phyloP scores from a whole-genome alignment of 768 basidiomycete species.

The Paxillus rubicundulus region DNA sequence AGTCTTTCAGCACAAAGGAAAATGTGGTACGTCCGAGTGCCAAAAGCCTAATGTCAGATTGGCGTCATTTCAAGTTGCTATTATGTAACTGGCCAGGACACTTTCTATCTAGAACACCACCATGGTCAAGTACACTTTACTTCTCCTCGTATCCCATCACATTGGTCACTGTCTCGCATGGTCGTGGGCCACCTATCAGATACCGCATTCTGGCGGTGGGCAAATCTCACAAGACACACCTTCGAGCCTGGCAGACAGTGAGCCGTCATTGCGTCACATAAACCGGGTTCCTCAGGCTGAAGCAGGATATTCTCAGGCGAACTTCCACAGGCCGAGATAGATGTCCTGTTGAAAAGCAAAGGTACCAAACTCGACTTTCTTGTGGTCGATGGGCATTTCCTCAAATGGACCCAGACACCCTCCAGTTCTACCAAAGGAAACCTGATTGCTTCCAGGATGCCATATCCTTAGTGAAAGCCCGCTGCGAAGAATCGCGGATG shows the following conservation, averaged over 20 bases:
- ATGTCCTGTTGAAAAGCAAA: slow-evolving; percentile 14
- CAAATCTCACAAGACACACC: background rate
- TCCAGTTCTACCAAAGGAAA: slow-evolving; percentile 43
- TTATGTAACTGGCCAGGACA: too few relatives aligned
- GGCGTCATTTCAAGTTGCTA: too few relatives aligned
- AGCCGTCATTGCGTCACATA: slow-evolving; percentile 6
- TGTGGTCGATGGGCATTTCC: background rate
- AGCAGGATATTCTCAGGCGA: slow-evolving; percentile 7
- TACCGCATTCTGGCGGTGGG: slow-evolving; percentile 12
- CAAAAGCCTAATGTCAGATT: too few relatives aligned
- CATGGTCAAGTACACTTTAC: slow-evolving; percentile 4
- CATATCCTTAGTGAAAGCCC: slow-evolving; percentile 43
- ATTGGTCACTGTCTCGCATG: slow-evolving; percentile 20
- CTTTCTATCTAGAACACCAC: background rate
- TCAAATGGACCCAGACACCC: slow-evolving; percentile 33
- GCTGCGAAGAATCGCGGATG: slow-evolving; percentile 57
- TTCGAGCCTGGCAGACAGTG: slow-evolving; percentile 20
- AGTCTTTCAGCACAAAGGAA: too few relatives aligned
- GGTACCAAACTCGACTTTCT: slow-evolving; percentile 6
- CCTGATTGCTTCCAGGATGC: slow-evolving; percentile 65
- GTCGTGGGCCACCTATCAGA: slow-evolving; percentile 29
- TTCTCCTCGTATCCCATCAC: slow-evolving; percentile 14
- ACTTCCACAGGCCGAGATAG: slow-evolving; percentile 18
- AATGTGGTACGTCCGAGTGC: too few relatives aligned
- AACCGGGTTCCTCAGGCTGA: background rate